Evolutionary conservation across 1,284 basidiomycete genomes (phyloP).

Genomic region (Rhodotorula sp.): DNA sequence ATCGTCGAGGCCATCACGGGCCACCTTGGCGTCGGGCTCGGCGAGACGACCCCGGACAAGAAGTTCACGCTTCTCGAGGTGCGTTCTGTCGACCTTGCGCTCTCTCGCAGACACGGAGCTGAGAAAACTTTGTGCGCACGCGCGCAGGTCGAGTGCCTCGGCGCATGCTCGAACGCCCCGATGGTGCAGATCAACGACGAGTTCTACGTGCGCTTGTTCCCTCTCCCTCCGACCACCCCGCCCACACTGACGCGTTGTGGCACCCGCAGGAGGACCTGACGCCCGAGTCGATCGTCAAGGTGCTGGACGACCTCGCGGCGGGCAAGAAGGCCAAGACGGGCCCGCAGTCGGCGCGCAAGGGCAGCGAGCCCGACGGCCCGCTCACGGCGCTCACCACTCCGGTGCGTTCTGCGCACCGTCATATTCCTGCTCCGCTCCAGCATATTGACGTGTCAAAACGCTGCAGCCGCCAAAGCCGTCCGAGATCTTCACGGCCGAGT

Average conservation of each 20-base stretch:
- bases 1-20: conserved; percentile 83
- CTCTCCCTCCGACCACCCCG: neutral
- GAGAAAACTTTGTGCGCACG: neutral
- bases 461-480: conserved; percentile 28
- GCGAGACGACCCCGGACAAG: conserved; percentile 89
- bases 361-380: conserved; percentile 68
- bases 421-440: too few relatives aligned
- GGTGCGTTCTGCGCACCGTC: conserved; percentile 56
- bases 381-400: conserved; percentile 79
- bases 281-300: conserved; percentile 80
- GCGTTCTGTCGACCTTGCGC: neutral
- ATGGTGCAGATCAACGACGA: conserved; percentile 97
- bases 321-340: conserved; percentile 88
- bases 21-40: conserved; percentile 81
- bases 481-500: conserved; percentile 29
- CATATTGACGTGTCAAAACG: fast-evolving
- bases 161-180: conserved; percentile 98
- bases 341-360: conserved; percentile 83
- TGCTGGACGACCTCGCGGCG: conserved; percentile 80
- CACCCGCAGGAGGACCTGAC: conserved; percentile 85
- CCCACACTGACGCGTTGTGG: neutral
- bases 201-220: conserved; percentile 71
- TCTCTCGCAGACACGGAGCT: neutral
- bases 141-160: conserved; percentile 82
- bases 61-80: conserved; percentile 93